phyloP scores from a whole-genome alignment of 225 moss, liverwort and hornwort species.

The Climacium dendroides region DNA sequence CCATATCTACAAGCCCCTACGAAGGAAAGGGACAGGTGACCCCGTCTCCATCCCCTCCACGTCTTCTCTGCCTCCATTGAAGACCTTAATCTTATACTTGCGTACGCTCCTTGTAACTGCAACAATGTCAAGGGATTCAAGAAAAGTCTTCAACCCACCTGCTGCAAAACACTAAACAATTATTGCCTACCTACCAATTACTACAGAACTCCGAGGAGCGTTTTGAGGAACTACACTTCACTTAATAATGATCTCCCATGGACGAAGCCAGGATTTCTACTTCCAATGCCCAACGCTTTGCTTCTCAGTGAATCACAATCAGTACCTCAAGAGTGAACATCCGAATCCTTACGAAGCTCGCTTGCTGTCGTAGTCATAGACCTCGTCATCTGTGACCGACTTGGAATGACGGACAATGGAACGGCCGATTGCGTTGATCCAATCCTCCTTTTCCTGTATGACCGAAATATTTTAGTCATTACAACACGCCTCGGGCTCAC shows the following conservation, averaged over 20 bases:
- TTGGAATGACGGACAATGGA: constrained; percentile 82
- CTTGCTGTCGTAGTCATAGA: constrained; percentile 77
- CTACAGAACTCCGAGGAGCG: neutral
- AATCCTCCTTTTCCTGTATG: constrained; percentile 77
- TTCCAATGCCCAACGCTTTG: neutral
- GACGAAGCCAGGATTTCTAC: neutral
- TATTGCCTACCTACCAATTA: neutral
- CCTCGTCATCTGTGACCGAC: constrained; percentile 69
- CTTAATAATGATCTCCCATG: neutral
- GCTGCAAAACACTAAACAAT: neutral
- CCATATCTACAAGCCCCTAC: constrained; percentile 3
- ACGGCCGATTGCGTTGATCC: constrained; percentile 79
- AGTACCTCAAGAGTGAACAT: neutral
- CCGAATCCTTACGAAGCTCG: constrained; percentile 1
- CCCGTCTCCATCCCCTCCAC: neutral
- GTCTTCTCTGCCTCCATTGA: neutral
- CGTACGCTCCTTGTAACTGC: neutral
- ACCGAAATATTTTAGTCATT: neutral
- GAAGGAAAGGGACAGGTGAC: neutral
- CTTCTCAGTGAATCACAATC: neutral
- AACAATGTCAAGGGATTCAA: neutral
- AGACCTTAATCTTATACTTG: neutral
- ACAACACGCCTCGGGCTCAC: neutral
- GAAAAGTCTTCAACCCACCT: neutral
- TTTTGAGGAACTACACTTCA: neutral